Percentiles rank a stretch among this genome's conserved stretches.
Evolutionary conservation across 495 filamentous ascomycete genomes (phyloP).

Genomic region (Penicillium cosmopolitanum): DNA sequence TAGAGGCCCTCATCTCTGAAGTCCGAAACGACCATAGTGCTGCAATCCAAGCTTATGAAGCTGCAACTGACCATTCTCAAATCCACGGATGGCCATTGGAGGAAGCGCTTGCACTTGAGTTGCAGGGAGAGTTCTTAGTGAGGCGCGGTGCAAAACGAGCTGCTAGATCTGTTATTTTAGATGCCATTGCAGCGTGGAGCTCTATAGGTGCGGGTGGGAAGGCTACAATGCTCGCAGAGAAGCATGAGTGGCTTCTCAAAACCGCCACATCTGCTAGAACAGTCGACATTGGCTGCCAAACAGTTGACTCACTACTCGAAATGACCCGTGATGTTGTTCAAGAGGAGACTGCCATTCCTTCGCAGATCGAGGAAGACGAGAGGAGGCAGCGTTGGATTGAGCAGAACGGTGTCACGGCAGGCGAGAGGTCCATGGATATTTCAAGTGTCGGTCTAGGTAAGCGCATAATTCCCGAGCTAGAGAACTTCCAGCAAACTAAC

Average conservation of each 20-base stretch:
- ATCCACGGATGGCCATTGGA: constrained; percentile 78
- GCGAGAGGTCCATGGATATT: constrained; percentile 45
- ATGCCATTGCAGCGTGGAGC: constrained; percentile 74
- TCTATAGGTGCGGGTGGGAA: constrained; percentile 77
- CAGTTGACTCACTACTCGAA: constrained; percentile 53
- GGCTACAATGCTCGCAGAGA: constrained; percentile 67
- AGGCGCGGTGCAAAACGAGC: constrained; percentile 72
- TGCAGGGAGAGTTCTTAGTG: constrained; percentile 72
- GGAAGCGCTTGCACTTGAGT: constrained; percentile 77
- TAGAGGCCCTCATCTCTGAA: constrained; percentile 75
- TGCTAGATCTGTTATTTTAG: constrained; percentile 70
- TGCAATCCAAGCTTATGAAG: constrained; percentile 71
- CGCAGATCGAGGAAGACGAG: constrained; percentile 59
- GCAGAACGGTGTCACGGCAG: constrained; percentile 53
- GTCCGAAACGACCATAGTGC: constrained; percentile 62
- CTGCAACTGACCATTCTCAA: constrained; percentile 77
- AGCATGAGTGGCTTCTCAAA: constrained; percentile 72
- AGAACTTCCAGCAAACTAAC: constrained; percentile 6
- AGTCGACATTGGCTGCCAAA: constrained; percentile 75
- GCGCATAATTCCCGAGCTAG: neutral
- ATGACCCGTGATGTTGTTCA: constrained; percentile 60
- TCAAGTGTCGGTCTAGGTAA: constrained; percentile 49
- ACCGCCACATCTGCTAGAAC: constrained; percentile 63
- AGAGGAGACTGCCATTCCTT: constrained; percentile 43
- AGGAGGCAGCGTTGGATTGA: constrained; percentile 75